phyloP scores from a whole-genome alignment of 768 basidiomycete genomes.

The Paxillus rubicundulus region DNA sequence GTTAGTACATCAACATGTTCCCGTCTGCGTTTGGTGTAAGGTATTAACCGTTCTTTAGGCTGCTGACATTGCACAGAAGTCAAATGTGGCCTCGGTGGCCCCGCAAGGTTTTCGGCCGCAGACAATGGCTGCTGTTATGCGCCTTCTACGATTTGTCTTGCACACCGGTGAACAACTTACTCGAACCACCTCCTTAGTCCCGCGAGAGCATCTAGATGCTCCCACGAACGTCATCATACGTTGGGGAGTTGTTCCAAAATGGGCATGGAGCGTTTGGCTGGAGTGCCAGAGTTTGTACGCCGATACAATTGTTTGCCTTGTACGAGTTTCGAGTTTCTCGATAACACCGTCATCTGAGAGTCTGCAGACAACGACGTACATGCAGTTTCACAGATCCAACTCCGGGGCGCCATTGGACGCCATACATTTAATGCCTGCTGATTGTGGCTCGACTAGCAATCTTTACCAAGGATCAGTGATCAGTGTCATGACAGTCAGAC shows the following conservation, averaged over 20 bases:
- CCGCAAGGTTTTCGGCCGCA: slow-evolving; percentile 43
- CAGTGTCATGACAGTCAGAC: slow-evolving; percentile 29
- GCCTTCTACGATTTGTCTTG: slow-evolving; percentile 43
- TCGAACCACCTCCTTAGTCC: slow-evolving; percentile 8
- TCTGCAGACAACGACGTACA: slow-evolving; percentile 51
- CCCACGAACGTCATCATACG: slow-evolving; percentile 52
- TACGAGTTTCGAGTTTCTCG: slow-evolving; percentile 27
- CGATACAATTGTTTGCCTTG: slow-evolving; percentile 49
- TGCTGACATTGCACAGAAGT: slow-evolving; percentile 14
- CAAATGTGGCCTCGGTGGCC: neutral
- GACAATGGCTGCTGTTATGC: slow-evolving; percentile 42
- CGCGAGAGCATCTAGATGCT: slow-evolving; percentile 33
- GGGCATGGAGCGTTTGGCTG: slow-evolving; percentile 65
- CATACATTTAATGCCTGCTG: neutral
- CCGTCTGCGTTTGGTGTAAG: neutral
- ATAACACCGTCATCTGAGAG: slow-evolving; percentile 1
- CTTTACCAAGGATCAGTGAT: slow-evolving; percentile 9
- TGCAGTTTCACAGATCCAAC: slow-evolving; percentile 37
- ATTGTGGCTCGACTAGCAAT: neutral
- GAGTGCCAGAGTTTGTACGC: slow-evolving; percentile 50
- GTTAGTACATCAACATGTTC: slow-evolving; percentile 19
- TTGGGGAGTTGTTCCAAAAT: slow-evolving; percentile 56
- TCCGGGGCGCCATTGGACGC: neutral
- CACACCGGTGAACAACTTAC: slow-evolving; percentile 19
- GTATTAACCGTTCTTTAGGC: slow-evolving; percentile 13